phyloP scores from a whole-genome alignment of 2,329 filamentous ascomycete species.

The Pseudogymnoascus sp. region DNA sequence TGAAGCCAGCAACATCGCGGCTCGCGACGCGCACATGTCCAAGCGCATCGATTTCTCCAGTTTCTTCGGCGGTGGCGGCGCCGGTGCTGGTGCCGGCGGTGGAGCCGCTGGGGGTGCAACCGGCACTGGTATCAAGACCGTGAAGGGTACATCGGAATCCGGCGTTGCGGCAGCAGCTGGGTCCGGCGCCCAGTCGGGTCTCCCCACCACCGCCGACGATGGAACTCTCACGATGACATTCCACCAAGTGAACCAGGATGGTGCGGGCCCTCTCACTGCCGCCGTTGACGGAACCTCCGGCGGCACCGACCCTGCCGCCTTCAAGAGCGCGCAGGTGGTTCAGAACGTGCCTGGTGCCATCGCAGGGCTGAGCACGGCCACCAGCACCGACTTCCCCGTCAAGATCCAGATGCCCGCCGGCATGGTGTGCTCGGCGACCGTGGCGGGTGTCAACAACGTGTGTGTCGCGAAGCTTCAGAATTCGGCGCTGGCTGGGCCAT shows the following conservation, averaged over 20 bases:
- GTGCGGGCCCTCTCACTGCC: slow-evolving; percentile 55
- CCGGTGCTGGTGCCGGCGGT: slow-evolving; percentile 20
- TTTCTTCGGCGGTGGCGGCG: slow-evolving; percentile 22
- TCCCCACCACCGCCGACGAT: slow-evolving; percentile 53
- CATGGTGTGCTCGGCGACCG: slow-evolving; percentile 56
- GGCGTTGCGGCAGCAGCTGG: slow-evolving; percentile 47
- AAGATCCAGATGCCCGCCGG: slow-evolving; percentile 58
- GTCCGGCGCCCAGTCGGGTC: slow-evolving; percentile 42
- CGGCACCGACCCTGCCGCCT: slow-evolving; percentile 51
- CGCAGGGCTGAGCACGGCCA: slow-evolving; percentile 49
- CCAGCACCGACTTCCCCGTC: slow-evolving; percentile 56
- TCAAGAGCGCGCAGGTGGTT: slow-evolving; percentile 50
- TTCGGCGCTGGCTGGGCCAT: slow-evolving; percentile 52
- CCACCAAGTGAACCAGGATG: slow-evolving; percentile 65
- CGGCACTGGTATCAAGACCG: slow-evolving; percentile 46
- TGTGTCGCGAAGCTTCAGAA: slow-evolving; percentile 60
- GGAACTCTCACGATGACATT: slow-evolving; percentile 56
- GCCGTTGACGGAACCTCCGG: slow-evolving; percentile 55
- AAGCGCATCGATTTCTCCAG: slow-evolving; percentile 36
- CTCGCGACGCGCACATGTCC: slow-evolving; percentile 67
- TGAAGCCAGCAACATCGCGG: slow-evolving; percentile 39
- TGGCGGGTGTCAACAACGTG: slow-evolving; percentile 51
- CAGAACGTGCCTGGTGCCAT: slow-evolving; percentile 54
- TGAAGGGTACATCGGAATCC: slow-evolving; percentile 38
- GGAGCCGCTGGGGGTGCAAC: slow-evolving; percentile 36